phyloP scores from a whole-genome alignment of 768 basidiomycete species.

The Phlebiopsis flavidoalba region DNA sequence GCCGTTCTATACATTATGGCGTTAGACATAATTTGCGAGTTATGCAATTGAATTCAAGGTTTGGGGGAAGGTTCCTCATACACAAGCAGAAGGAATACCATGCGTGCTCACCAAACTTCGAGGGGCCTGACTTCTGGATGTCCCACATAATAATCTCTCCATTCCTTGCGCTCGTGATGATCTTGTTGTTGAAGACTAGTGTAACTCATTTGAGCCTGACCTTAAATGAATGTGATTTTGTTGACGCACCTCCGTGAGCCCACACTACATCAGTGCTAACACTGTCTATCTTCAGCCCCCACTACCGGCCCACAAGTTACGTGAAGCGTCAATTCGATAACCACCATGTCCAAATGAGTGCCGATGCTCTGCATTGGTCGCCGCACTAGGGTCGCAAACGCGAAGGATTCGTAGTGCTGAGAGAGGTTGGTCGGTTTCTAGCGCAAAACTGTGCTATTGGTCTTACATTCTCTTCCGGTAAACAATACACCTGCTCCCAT shows the following conservation, averaged over 20 bases:
- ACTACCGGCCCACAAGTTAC: conserved; percentile 75
- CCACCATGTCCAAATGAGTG: conserved; percentile 53
- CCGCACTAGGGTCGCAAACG: conserved; percentile 42
- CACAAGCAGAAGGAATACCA: not conserved
- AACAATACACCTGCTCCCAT: conserved; percentile 65
- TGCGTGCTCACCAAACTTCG: conserved; percentile 57
- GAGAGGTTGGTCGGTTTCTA: conserved; percentile 26
- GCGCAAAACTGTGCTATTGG: conserved; percentile 32
- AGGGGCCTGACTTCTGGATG: conserved; percentile 55
- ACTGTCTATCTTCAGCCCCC: conserved; percentile 78
- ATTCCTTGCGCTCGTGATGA: conserved; percentile 74
- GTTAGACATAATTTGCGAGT: not conserved
- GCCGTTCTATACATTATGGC: conserved; percentile 45
- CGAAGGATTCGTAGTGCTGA: conserved; percentile 36
- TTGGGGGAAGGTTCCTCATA: not conserved
- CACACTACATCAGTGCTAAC: conserved; percentile 79
- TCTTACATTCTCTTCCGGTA: conserved; percentile 73
- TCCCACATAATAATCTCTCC: conserved; percentile 87
- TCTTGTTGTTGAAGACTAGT: conserved; percentile 68
- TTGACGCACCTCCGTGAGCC: conserved; percentile 45
- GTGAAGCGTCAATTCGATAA: conserved; percentile 62
- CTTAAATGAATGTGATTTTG: not conserved
- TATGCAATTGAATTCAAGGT: not conserved
- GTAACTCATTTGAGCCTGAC: not conserved
- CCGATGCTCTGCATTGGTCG: conserved; percentile 41